Evolutionary conservation across 1,284 basidiomycete species (phyloP).

Genomic region (Lentinula novae-zelandiae): DNA sequence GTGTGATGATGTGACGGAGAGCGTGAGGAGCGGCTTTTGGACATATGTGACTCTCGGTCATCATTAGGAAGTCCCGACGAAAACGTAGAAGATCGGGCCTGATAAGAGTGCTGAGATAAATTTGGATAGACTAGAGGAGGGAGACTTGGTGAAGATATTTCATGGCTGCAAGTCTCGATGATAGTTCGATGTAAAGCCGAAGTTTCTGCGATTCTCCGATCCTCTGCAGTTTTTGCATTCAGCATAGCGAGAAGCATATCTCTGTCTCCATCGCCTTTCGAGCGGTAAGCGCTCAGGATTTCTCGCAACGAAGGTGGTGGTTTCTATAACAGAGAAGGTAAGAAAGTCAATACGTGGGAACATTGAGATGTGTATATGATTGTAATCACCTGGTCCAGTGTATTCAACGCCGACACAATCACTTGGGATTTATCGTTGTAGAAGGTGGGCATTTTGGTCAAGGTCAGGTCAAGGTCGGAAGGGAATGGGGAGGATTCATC

Average conservation of each 20-base stretch:
- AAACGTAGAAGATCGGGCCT: constrained; percentile 33
- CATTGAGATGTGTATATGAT: too few species aligned
- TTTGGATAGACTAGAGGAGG: constrained; percentile 25
- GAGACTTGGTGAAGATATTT: not conserved
- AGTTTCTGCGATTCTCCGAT: constrained; percentile 74
- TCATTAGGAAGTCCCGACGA: not conserved
- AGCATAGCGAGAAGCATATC: constrained; percentile 87
- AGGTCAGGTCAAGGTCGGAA: not conserved
- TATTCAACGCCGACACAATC: not conserved
- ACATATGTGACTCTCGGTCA: not conserved
- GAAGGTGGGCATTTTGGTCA: not conserved
- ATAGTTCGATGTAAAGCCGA: constrained; percentile 66
- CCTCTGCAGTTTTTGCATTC: constrained; percentile 86
- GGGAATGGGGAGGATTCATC: not conserved
- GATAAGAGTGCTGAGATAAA: constrained; percentile 24
- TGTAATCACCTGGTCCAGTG: constrained; percentile 3
- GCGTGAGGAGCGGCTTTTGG: constrained; percentile 40
- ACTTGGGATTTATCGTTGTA: constrained; percentile 1
- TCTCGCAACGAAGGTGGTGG: constrained; percentile 79
- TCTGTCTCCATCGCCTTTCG: constrained; percentile 84
- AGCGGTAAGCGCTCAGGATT: constrained; percentile 79
- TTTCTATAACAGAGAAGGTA: constrained; percentile 25
- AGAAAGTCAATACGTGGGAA: not conserved
- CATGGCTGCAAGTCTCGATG: constrained; percentile 26
- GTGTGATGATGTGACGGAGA: constrained; percentile 8